Percentiles rank a stretch among this genome's conserved stretches.
Evolutionary conservation across 345 rosid genomes (phyloP).

Genomic region (Garcia nutans): DNA sequence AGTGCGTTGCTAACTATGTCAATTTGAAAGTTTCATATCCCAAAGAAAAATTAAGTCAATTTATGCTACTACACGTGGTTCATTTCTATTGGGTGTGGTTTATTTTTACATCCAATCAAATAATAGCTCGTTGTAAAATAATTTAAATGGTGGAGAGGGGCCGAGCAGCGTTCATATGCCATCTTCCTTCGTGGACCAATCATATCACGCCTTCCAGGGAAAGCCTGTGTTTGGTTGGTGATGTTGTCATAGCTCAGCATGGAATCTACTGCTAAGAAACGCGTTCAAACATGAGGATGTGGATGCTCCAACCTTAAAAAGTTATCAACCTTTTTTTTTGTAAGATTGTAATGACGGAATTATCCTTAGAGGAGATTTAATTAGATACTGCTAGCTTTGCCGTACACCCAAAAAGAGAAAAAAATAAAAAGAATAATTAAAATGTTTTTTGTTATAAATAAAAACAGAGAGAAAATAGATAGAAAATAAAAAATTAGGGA

Average conservation of each 20-base stretch:
- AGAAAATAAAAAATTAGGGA: too few species aligned
- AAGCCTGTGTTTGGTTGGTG: not conserved
- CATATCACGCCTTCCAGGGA: not conserved
- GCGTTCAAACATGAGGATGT: slow-evolving; percentile 6
- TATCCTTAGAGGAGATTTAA: not conserved
- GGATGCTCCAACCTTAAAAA: not conserved
- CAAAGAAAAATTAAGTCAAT: not conserved
- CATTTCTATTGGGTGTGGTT: not conserved
- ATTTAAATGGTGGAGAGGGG: too few species aligned
- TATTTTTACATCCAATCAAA: not conserved
- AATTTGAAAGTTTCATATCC: not conserved
- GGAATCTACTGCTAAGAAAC: slow-evolving; percentile 8
- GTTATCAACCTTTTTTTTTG: not conserved
- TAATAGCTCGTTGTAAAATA: too few species aligned
- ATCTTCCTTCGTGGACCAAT: slow-evolving; percentile 4
- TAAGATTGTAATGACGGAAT: not conserved
- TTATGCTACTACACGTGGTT: not conserved
- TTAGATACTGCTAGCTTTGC: not conserved
- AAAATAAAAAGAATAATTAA: too few species aligned
- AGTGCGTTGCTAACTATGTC: too few species aligned
- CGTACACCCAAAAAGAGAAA: too few species aligned
- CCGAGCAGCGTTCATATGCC: not conserved
- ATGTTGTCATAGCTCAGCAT: not conserved
- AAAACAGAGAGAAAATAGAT: too few species aligned
- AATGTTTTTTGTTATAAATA: too few species aligned